These are phyloP conservation scores for Choricystis sp. DNA, from an alignment of 139 green algal species.

Conservation along the genomic window DNA sequence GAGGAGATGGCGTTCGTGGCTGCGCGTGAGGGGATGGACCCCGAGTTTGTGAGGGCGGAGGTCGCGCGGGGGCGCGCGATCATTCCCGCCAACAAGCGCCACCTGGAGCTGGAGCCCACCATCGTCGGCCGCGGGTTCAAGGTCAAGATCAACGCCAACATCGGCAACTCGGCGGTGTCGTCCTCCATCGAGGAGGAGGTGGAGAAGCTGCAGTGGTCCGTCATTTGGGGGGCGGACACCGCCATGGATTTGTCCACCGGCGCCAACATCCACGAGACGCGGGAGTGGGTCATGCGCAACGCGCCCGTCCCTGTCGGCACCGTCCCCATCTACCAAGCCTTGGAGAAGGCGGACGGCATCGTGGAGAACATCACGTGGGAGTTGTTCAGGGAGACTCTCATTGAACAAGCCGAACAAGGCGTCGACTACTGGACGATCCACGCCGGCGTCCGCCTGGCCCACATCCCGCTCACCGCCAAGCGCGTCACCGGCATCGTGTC, in stretches of 20 bases:
- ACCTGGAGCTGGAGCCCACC: constrained; percentile 85
- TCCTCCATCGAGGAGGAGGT: constrained; percentile 93
- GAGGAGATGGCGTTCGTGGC: constrained; percentile 90
- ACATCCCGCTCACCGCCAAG: constrained; percentile 77
- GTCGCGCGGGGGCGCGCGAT: constrained; percentile 83
- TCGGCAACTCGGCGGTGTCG: constrained; percentile 81
- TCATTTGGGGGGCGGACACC: constrained; percentile 90
- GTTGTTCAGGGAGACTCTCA: constrained; percentile 81
- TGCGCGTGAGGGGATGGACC: constrained; percentile 66
- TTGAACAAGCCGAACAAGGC: constrained; percentile 90
- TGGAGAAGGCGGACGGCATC: constrained; percentile 67
- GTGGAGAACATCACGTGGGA: constrained; percentile 91
- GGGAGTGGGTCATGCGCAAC: constrained; percentile 92
- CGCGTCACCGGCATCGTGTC: constrained; percentile 89
- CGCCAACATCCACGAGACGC: constrained; percentile 82
- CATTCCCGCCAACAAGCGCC: constrained; percentile 89
- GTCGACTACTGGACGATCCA: constrained; percentile 99
- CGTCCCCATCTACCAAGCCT: constrained; percentile 72
- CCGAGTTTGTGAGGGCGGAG: constrained; percentile 83
- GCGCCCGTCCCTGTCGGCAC: constrained; percentile 70
- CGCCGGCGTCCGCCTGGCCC: constrained; percentile 76
- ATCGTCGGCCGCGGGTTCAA: constrained; percentile 79
- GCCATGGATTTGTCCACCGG: constrained; percentile 92
- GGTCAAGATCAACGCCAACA: constrained; percentile 95
- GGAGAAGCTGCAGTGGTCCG: constrained; percentile 88